Conservation (phyloP, 139 green algal genomes). For the Chlorokybus atmophyticus region DNA sequence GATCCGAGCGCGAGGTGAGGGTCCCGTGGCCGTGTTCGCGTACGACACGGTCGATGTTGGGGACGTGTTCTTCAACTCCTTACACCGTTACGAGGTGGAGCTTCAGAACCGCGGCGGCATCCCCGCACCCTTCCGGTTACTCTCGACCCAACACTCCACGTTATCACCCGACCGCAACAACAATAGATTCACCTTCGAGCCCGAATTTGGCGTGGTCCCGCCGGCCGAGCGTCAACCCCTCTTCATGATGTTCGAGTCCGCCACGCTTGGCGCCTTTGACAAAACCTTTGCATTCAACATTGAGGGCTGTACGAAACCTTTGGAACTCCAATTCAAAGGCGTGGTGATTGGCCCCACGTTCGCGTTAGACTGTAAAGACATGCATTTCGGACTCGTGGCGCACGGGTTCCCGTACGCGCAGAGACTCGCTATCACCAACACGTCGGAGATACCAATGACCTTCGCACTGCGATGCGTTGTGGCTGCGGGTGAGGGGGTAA, state of each 20-base stretch:
- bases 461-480: conserved; percentile 54
- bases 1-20: conserved; percentile 30
- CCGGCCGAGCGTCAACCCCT: conserved; percentile 29
- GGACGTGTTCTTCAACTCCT: conserved; percentile 54
- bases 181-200: conserved; percentile 68
- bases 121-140: conserved; percentile 32
- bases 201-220: conserved; percentile 35
- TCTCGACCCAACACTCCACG: conserved; percentile 25
- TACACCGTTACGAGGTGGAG: conserved; percentile 57
- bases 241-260: conserved; percentile 41
- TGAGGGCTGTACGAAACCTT: conserved; percentile 29
- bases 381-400: conserved; percentile 58
- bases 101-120: conserved; percentile 51
- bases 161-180: no score
- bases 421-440: conserved; percentile 50
- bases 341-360: conserved; percentile 51
- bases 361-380: conserved; percentile 34
- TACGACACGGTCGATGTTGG: conserved; percentile 69
- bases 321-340: conserved; percentile 54
- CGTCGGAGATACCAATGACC: conserved; percentile 54
- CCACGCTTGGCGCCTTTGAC: conserved; percentile 52
- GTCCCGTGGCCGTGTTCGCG: conserved; percentile 48
- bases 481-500: no score
- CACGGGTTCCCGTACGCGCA: conserved; percentile 57
- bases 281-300: conserved; percentile 54